phyloP scores from a whole-genome alignment of 495 filamentous ascomycete genomes.

The Hypoxylon trugodes region DNA sequence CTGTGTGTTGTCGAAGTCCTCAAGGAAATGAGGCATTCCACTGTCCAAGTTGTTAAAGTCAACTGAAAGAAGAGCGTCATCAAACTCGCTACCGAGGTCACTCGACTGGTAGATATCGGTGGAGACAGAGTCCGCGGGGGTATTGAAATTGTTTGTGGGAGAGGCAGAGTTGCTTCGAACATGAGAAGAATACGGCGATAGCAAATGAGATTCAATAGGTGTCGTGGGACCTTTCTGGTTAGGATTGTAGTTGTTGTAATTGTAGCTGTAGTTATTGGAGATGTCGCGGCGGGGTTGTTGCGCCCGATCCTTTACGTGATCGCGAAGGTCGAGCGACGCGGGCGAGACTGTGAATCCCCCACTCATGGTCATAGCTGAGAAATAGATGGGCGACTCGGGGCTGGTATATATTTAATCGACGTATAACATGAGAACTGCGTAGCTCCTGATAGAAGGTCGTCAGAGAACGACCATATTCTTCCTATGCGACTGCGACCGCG shows the following conservation, averaged over 20 bases:
- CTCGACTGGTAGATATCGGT: slow-evolving; percentile 54
- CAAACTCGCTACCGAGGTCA: slow-evolving; percentile 50
- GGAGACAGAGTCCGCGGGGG: slow-evolving; percentile 53
- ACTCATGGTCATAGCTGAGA: slow-evolving; percentile 42
- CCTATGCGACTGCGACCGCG: slow-evolving; percentile 12
- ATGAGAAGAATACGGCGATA: slow-evolving; percentile 53
- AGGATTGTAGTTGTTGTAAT: slow-evolving; percentile 24
- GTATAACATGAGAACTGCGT: slow-evolving; percentile 28
- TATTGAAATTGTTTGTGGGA: slow-evolving; percentile 49
- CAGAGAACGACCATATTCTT: slow-evolving; percentile 39
- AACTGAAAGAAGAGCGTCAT: slow-evolving; percentile 53
- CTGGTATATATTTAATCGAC: slow-evolving; percentile 38
- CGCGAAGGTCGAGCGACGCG: slow-evolving; percentile 43
- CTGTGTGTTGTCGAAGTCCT: slow-evolving; percentile 23
- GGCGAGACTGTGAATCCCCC: slow-evolving; percentile 47
- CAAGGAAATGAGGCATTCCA: slow-evolving; percentile 49
- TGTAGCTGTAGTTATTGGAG: slow-evolving; percentile 27
- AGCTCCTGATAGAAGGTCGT: slow-evolving; percentile 27
- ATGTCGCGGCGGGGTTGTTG: slow-evolving; percentile 35
- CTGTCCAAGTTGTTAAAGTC: slow-evolving; percentile 47
- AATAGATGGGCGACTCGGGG: slow-evolving; percentile 23
- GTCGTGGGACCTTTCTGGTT: slow-evolving; percentile 38
- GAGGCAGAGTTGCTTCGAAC: slow-evolving; percentile 50
- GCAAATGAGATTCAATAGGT: slow-evolving; percentile 41
- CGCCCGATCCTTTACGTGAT: slow-evolving; percentile 34